Evolutionary conservation across 2,329 filamentous ascomycete species (phyloP).

Genomic region (Exophiala viscosa): DNA sequence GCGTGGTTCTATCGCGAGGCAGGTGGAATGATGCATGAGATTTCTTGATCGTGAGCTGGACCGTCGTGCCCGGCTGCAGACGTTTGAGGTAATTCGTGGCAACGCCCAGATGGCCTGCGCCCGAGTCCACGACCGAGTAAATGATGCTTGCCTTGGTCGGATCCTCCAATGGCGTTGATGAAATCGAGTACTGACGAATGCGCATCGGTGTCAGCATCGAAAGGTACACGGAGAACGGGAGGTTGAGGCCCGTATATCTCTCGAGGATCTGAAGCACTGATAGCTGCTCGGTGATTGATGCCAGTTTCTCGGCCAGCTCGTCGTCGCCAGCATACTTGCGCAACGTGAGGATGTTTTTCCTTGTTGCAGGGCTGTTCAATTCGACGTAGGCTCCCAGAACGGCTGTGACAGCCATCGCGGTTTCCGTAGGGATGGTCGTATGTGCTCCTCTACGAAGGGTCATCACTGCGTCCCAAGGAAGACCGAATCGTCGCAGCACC

Average conservation of each 20-base stretch:
- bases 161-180: constrained; percentile 65
- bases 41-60: constrained; percentile 36
- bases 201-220: constrained; percentile 73
- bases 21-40: constrained; percentile 37
- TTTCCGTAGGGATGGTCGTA: constrained; percentile 53
- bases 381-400: constrained; percentile 70
- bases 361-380: constrained; percentile 67
- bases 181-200: constrained; percentile 75
- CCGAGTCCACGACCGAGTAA: constrained; percentile 59
- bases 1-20: constrained; percentile 33
- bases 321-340: constrained; percentile 17
- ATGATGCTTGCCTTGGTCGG: constrained; percentile 60
- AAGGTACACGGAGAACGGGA: constrained; percentile 66
- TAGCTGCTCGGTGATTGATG: constrained; percentile 1
- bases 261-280: constrained; percentile 65
- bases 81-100: constrained; percentile 59
- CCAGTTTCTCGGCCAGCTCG: constrained; percentile 6
- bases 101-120: constrained; percentile 53
- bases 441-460: constrained; percentile 55
- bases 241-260: constrained; percentile 54
- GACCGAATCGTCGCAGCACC: constrained; percentile 60
- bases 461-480: constrained; percentile 66
- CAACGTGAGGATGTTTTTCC: constrained; percentile 41
- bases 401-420: constrained; percentile 58
- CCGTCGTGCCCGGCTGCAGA: constrained; percentile 33